Conservation (phyloP, 352 stramenopile genomes). For the Pythium folliculosum region DNA sequence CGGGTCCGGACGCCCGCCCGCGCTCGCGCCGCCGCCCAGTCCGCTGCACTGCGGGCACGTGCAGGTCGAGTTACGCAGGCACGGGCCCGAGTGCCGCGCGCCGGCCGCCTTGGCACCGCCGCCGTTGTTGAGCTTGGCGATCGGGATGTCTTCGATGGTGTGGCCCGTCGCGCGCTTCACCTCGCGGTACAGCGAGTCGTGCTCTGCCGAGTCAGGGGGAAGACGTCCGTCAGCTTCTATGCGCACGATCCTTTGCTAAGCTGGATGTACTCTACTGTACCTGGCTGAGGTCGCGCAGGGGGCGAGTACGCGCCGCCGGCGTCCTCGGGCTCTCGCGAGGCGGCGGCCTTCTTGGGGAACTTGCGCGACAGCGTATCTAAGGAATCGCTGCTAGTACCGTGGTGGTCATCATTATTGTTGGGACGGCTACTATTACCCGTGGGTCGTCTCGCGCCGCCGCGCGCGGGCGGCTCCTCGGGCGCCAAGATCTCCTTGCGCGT, state of each 20-base stretch:
- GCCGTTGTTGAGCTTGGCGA: slow-evolving; percentile 33
- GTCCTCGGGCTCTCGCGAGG: slow-evolving; percentile 25
- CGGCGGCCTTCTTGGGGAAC: slow-evolving; percentile 55
- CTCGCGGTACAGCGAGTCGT: slow-evolving; percentile 82
- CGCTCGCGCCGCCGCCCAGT: slow-evolving; percentile 6
- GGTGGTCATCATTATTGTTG: slow-evolving; percentile 64
- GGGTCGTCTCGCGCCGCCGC: slow-evolving; percentile 22
- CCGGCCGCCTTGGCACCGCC: slow-evolving; percentile 11
- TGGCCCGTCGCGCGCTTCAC: slow-evolving; percentile 76
- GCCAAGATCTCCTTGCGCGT: slow-evolving; percentile 31
- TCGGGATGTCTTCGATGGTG: slow-evolving; percentile 66
- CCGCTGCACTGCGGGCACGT: slow-evolving; percentile 58
- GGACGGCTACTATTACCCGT: slow-evolving; percentile 26
- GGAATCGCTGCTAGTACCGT: slow-evolving; percentile 34
- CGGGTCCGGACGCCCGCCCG: slow-evolving; percentile 25
- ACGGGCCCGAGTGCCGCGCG: slow-evolving; percentile 45
- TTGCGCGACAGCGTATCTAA: slow-evolving; percentile 66
- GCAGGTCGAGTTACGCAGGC: slow-evolving; percentile 72
- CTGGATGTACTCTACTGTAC: slow-evolving; percentile 9
- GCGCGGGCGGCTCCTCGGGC: slow-evolving; percentile 27
- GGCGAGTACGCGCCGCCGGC: slow-evolving; percentile 14
- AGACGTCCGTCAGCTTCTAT: background rate
- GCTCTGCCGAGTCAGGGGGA: slow-evolving; percentile 38
- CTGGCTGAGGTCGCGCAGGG: slow-evolving; percentile 47
- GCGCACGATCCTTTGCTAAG: background rate